A percentile compares a stretch with the other conserved stretches of the same genome.
Evolutionary conservation across 2,329 filamentous ascomycete genomes (phyloP).

Genomic region (Phaeosphaeria sp.): DNA sequence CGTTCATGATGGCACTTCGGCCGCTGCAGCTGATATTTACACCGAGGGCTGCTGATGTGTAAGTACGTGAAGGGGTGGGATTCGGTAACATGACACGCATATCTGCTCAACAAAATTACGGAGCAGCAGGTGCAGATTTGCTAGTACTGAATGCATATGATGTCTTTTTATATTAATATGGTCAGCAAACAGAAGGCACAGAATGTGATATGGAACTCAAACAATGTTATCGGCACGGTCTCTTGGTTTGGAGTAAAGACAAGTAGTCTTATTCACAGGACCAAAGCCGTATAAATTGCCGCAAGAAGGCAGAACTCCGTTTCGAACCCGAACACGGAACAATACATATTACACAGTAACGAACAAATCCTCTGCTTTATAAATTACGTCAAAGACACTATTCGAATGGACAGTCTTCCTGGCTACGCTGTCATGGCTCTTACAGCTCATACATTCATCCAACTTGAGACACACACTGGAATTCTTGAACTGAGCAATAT

Average conservation of each 20-base stretch:
- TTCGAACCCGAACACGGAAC: background rate
- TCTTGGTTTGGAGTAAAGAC: background rate
- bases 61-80: background rate
- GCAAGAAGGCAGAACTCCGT: background rate
- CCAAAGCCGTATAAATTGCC: background rate
- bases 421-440: background rate
- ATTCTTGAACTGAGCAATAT: background rate
- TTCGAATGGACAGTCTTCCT: background rate
- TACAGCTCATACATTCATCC: background rate
- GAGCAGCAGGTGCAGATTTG: too few relatives aligned
- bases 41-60: constrained; percentile 9
- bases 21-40: constrained; percentile 35
- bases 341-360: background rate
- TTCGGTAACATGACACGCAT: too few relatives aligned
- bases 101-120: too few relatives aligned
- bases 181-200: too few relatives aligned
- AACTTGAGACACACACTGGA: background rate
- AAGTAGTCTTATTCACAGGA: background rate
- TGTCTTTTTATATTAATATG: background rate
- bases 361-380: background rate
- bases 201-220: too few relatives aligned
- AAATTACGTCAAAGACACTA: too few relatives aligned
- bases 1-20: constrained; percentile 33
- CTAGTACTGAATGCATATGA: background rate
- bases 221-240: background rate